Conservation (phyloP, 257 asterid genomes). For the Verbascum thapsus region DNA sequence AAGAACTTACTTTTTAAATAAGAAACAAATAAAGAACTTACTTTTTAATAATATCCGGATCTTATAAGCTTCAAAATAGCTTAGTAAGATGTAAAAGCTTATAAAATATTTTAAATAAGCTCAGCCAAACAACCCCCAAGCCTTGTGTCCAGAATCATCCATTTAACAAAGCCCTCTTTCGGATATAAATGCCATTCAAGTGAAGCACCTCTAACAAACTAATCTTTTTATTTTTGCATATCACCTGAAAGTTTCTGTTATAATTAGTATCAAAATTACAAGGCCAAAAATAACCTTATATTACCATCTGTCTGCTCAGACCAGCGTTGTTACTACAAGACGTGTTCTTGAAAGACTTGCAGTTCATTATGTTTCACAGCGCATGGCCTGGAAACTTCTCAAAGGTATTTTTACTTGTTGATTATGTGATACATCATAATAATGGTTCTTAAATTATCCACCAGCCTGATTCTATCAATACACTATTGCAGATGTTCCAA, state of each 20-base stretch:
- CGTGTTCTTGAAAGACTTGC: conserved; percentile 85
- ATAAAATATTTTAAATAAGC: too few species aligned
- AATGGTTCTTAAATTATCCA: background rate
- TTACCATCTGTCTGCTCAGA: too few species aligned
- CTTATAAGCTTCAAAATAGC: too few species aligned
- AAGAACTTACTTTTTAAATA: too few species aligned
- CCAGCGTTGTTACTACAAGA: conserved; percentile 76
- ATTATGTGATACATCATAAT: background rate
- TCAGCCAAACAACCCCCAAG: too few species aligned
- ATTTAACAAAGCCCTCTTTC: conserved; percentile 6
- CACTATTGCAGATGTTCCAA: conserved; percentile 65
- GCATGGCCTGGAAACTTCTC: conserved; percentile 95
- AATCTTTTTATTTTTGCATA: background rate
- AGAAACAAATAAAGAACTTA: too few species aligned
- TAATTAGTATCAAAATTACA: too few species aligned
- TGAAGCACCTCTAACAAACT: background rate
- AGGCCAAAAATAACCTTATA: too few species aligned
- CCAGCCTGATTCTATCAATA: conserved; percentile 10
- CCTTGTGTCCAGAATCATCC: background rate
- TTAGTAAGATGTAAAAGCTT: too few species aligned
- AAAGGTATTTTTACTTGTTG: conserved; percentile 56
- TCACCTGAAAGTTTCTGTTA: too few species aligned
- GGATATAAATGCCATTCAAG: conserved; percentile 3
- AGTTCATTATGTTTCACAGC: conserved; percentile 76
- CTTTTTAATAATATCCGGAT: too few species aligned